phyloP scores from a whole-genome alignment of 768 basidiomycete species.

The Steccherinum ochraceum region DNA sequence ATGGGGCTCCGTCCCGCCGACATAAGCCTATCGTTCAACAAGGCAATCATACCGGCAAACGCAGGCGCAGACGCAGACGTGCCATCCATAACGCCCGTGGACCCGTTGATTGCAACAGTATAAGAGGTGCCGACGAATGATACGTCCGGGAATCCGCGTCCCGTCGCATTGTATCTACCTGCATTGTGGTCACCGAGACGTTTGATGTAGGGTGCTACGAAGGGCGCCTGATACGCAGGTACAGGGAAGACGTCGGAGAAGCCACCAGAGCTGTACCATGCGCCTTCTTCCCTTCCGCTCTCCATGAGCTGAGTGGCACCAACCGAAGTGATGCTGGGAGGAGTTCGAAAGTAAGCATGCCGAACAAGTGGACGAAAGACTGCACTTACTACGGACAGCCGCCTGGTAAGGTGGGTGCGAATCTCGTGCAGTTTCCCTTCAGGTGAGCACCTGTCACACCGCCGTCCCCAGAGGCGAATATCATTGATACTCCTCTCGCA shows the following conservation, averaged over 20 bases:
- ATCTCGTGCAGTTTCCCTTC: conserved; percentile 16
- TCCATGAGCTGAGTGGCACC: conserved; percentile 18
- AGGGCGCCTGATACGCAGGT: conserved; percentile 9
- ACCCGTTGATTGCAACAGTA: conserved; percentile 33
- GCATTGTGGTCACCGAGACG: neutral
- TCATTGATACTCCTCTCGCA: conserved; percentile 24
- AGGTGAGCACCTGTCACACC: conserved; percentile 22
- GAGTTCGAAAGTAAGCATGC: neutral
- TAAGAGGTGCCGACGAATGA: neutral
- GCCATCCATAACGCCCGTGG: conserved; percentile 35
- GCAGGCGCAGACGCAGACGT: conserved; percentile 59
- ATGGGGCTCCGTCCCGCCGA: conserved; percentile 23
- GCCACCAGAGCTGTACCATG: conserved; percentile 16
- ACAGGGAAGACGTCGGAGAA: conserved; percentile 21
- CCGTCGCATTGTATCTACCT: conserved; percentile 12
- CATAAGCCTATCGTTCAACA: conserved; percentile 35
- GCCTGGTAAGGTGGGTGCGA: conserved; percentile 25
- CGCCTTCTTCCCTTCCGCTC: neutral
- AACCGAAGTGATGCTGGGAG: conserved; percentile 18
- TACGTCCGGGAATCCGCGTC: conserved; percentile 16
- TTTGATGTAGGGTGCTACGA: neutral
- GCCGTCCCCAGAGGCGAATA: conserved; percentile 27
- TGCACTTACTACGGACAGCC: conserved; percentile 21
- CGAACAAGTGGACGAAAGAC: neutral
- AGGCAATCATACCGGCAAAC: conserved; percentile 53